These are phyloP conservation scores for Scytalidium lignicola DNA, from an alignment of 2,329 filamentous ascomycete genomes.

Conservation along the genomic window DNA sequence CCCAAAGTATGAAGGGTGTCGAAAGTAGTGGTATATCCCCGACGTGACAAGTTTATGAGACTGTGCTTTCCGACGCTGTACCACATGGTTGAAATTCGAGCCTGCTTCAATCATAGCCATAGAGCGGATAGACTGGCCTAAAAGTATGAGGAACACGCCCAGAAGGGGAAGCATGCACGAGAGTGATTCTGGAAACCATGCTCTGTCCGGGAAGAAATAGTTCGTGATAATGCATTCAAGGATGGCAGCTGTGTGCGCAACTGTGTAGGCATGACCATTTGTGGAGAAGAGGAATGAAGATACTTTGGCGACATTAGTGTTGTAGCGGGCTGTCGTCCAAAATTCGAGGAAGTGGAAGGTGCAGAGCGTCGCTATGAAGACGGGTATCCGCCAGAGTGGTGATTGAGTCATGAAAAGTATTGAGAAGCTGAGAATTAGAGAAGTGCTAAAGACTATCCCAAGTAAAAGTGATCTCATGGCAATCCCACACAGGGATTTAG, in stretches of 20 bases:
- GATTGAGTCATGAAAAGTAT: slow-evolving; percentile 10
- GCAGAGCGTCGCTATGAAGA: slow-evolving; percentile 65
- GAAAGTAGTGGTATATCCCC: slow-evolving; percentile 69
- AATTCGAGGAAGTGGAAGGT: slow-evolving; percentile 96
- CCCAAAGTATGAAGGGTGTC: slow-evolving; percentile 94
- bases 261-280: slow-evolving; percentile 80
- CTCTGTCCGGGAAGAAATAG: slow-evolving; percentile 46
- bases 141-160: slow-evolving; percentile 58
- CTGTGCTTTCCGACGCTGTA: slow-evolving; percentile 63
- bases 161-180: slow-evolving; percentile 36
- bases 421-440: slow-evolving; percentile 17
- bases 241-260: slow-evolving; percentile 72
- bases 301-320: slow-evolving; percentile 67
- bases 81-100: slow-evolving; percentile 84
- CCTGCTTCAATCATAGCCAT: slow-evolving; percentile 86
- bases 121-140: slow-evolving; percentile 74
- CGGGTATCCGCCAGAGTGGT: slow-evolving; percentile 53
- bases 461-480: slow-evolving; percentile 30
- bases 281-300: slow-evolving; percentile 76
- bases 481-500: slow-evolving; percentile 31
- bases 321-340: slow-evolving; percentile 81
- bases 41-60: slow-evolving; percentile 77
- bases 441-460: slow-evolving; percentile 19
- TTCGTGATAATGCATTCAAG: slow-evolving; percentile 64
- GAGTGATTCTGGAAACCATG: slow-evolving; percentile 19